phyloP scores from a whole-genome alignment of 1,284 basidiomycete genomes.

The Malassezia furfur region DNA sequence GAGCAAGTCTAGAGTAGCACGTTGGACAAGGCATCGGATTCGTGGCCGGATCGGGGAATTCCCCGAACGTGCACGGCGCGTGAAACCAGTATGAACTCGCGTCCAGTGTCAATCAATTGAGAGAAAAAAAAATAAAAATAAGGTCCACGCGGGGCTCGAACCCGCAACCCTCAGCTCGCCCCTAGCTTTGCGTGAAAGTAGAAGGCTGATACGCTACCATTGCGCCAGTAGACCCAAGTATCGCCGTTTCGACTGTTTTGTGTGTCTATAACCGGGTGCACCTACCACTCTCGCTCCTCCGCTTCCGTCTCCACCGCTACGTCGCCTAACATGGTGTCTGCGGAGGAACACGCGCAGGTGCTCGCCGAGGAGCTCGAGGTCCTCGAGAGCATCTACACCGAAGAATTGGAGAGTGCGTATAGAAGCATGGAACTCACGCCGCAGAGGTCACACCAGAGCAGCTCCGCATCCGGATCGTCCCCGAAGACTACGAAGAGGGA shows the following conservation, averaged over 20 bases:
- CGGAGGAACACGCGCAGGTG: conserved; percentile 50
- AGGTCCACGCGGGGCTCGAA: conserved; percentile 23
- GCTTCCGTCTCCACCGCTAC: too few relatives aligned
- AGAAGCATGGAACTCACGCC: conserved; percentile 53
- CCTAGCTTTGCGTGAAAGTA: neutral
- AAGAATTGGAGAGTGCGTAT: conserved; percentile 77
- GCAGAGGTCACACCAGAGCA: conserved; percentile 74
- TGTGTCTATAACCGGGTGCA: neutral
- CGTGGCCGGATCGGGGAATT: too few relatives aligned
- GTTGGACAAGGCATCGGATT: too few relatives aligned
- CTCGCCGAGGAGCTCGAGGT: conserved; percentile 79
- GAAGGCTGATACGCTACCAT: conserved; percentile 25
- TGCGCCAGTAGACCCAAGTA: conserved; percentile 22
- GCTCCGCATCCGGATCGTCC: conserved; percentile 76
- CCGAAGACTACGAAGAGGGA: conserved; percentile 58
- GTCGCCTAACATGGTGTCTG: conserved; percentile 22
- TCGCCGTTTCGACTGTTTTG: neutral
- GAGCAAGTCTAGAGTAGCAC: neutral
- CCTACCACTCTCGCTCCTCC: too few relatives aligned
- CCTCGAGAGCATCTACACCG: conserved; percentile 87
- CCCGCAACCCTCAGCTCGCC: conserved; percentile 22
- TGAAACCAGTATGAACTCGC: too few relatives aligned
- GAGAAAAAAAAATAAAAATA: too few relatives aligned
- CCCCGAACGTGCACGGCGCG: too few relatives aligned
- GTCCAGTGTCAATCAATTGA: too few relatives aligned